phyloP scores from a whole-genome alignment of 306 rosid genomes.

The Phaseolus lunatus region DNA sequence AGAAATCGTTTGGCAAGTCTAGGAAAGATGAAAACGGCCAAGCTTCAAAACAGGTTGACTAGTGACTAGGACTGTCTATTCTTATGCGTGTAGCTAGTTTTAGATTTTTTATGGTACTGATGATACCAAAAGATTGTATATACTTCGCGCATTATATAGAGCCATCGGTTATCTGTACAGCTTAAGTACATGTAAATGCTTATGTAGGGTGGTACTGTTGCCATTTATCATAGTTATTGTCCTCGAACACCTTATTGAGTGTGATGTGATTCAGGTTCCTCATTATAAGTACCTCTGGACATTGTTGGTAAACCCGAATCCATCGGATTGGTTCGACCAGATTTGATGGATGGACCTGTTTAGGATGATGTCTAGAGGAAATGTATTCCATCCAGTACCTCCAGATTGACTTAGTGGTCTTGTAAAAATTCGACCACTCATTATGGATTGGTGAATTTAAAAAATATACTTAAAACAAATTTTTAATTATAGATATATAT shows the following conservation, averaged over 20 bases:
- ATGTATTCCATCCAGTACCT: too few relatives aligned
- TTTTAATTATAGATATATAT: too few relatives aligned
- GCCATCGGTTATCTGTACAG: conserved; percentile 22
- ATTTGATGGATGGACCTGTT: too few relatives aligned
- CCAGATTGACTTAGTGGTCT: too few relatives aligned
- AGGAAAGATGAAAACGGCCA: conserved; percentile 63
- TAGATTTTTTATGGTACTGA: neutral
- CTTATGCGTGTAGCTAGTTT: conserved; percentile 7
- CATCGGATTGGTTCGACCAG: too few relatives aligned
- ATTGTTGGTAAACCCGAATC: too few relatives aligned
- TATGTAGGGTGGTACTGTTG: neutral
- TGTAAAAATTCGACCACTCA: too few relatives aligned
- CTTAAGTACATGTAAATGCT: neutral
- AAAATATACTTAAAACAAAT: too few relatives aligned
- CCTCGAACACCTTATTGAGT: neutral
- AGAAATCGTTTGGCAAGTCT: conserved; percentile 67
- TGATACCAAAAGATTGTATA: conserved; percentile 24
- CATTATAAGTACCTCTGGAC: too few relatives aligned
- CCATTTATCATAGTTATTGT: neutral
- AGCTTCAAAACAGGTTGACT: conserved; percentile 48
- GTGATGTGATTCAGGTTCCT: neutral
- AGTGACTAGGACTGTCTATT: conserved; percentile 46
- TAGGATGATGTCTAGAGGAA: too few relatives aligned
- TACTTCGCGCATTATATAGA: conserved; percentile 38
- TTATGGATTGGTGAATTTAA: too few relatives aligned